A percentile compares a stretch with the other conserved stretches of the same genome.
These are phyloP conservation scores for Leptosphaerulina australis DNA, from an alignment of 2,329 filamentous ascomycete species.

Conservation along the genomic window DNA sequence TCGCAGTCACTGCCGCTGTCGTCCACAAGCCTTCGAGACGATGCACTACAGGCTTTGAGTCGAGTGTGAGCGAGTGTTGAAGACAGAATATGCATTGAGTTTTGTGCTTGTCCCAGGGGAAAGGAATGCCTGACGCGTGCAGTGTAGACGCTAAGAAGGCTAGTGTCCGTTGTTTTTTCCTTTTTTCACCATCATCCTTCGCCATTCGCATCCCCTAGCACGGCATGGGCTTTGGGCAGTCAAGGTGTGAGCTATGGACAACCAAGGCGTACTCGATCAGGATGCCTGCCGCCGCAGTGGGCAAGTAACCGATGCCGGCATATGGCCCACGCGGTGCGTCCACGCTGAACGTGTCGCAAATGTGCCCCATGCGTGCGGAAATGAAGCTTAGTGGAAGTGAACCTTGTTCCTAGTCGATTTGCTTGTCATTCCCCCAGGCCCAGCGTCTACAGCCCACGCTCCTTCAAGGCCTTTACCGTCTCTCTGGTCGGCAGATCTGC, in stretches of 20 bases:
- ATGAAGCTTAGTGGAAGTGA: slow-evolving; percentile 33
- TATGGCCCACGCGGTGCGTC: slow-evolving; percentile 23
- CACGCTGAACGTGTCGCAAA: slow-evolving; percentile 17
- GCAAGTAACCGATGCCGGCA: slow-evolving; percentile 12
- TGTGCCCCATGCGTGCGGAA: slow-evolving; percentile 32
- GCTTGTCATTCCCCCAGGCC: slow-evolving; percentile 28
- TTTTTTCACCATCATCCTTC: not conserved
- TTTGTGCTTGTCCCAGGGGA: slow-evolving; percentile 14
- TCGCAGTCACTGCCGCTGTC: slow-evolving; percentile 20
- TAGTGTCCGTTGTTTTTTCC: slow-evolving; percentile 21
- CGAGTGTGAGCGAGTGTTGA: slow-evolving; percentile 5
- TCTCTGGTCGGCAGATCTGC: slow-evolving; percentile 28
- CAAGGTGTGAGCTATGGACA: no score
- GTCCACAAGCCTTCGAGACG: slow-evolving; percentile 13
- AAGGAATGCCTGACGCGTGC: slow-evolving; percentile 16
- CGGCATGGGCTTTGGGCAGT: slow-evolving; percentile 25
- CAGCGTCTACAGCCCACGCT: slow-evolving; percentile 24
- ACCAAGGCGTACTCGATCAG: slow-evolving; percentile 13
- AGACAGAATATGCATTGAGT: slow-evolving; percentile 5
- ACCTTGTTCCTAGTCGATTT: slow-evolving; percentile 25
- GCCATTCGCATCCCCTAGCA: slow-evolving; percentile 21
- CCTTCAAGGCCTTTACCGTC: slow-evolving; percentile 24
- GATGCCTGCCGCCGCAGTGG: slow-evolving; percentile 15
- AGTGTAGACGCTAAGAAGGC: slow-evolving; percentile 15
- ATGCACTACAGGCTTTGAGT: slow-evolving; percentile 17